A percentile compares a stretch with the other conserved stretches of the same genome.
Evolutionary conservation across 164 flowering plant species (phyloP).

Genomic region (Tetrastigma voinierianum): DNA sequence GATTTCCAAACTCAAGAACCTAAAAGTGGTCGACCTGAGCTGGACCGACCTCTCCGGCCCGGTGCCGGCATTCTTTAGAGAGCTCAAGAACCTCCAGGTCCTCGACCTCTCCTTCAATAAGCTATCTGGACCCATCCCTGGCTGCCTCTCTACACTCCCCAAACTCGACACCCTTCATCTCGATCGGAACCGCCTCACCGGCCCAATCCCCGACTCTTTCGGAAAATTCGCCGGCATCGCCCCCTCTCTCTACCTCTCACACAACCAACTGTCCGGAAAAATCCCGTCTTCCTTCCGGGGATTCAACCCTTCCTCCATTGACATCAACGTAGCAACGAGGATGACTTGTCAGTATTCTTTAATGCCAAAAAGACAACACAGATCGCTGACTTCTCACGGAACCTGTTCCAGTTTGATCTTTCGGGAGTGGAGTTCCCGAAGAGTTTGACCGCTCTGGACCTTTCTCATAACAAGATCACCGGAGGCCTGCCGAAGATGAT

Average conservation of each 20-base stretch:
- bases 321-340: constrained; percentile 47
- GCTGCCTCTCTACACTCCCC: constrained; percentile 33
- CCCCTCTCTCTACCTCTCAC: constrained; percentile 46
- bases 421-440: constrained; percentile 42
- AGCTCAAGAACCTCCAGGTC: constrained; percentile 35
- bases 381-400: constrained; percentile 43
- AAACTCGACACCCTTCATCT: constrained; percentile 42
- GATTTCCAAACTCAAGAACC: constrained; percentile 55
- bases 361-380: constrained; percentile 27
- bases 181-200: constrained; percentile 61
- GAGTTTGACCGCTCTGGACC: constrained; percentile 36
- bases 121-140: constrained; percentile 62
- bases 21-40: constrained; percentile 39
- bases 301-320: constrained; percentile 27
- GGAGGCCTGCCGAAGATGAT: too few species aligned
- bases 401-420: constrained; percentile 53
- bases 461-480: constrained; percentile 46
- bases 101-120: constrained; percentile 61
- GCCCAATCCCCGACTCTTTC: constrained; percentile 57
- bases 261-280: too few species aligned
- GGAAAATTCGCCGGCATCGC: constrained; percentile 31
- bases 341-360: constrained; percentile 56
- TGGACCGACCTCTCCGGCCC: constrained; percentile 58
- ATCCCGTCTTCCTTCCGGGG: constrained; percentile 35
- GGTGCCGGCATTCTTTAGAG: constrained; percentile 50